Evolutionary conservation across 2,329 filamentous ascomycete species (phyloP), one percentile per base, ranked within the genome.

Genomic region (Emmonsiellopsis sp.): DNA sequence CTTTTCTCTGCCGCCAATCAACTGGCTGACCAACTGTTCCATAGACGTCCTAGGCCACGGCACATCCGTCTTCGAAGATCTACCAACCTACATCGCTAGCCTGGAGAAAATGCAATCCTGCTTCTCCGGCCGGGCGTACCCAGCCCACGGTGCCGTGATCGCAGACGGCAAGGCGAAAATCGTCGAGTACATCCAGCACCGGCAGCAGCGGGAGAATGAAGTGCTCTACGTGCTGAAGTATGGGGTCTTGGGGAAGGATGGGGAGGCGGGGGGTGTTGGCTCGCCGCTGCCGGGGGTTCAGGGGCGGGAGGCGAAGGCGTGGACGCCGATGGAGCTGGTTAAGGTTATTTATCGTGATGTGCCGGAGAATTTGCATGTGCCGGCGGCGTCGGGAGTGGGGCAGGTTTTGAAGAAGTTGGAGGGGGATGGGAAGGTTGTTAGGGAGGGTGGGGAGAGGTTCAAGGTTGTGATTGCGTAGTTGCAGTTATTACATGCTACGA

Each of bases 331-430:
- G 79, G 87, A 92, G 55, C 75, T 97, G 58, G 92, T 96, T 13
- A 87, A 86, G 69, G 74, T 87, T 32, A 88, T 98, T 37, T 98
- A 98, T 67, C 79, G 77, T 53, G 84, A 88, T 62, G 84, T 95
- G 17, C 85, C 87, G 0, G 82, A 87, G 66, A 82, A 77, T 62
- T 74, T 97, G 59, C 87, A 91, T 68, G 65, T 78, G 8, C 85
- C 92, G 8, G 93, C 93, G 0, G 83, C 87, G 57, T 77, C 79
- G 40, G 90, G 91, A 1, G 76, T 96, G 6, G 56, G 84, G 57
- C 87, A 91, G 72, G 86, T 97, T 52, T 68, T 98, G 58, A 72
- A 76, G 54, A 97, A 97, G 75, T 72, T 98, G 60, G 73, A 83
- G 66, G 73, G 70, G 11, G 93, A 97, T 62, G 87, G 84, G 2